Evolutionary conservation across 169 alveolate genomes (phyloP).

Genomic region (Plasmodium relictum): DNA sequence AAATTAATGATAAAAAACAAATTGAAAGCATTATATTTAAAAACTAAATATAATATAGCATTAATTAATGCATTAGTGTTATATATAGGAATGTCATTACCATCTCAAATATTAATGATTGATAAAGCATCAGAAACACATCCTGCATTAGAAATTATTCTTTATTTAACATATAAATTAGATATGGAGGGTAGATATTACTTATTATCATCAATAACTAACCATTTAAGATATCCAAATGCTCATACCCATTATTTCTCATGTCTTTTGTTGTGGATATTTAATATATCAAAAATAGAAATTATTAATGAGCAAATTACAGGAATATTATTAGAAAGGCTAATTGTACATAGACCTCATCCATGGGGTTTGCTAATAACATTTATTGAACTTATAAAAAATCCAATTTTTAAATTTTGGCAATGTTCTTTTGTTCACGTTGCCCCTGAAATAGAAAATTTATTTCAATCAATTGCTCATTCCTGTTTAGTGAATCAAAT

Average conservation of each 20-base stretch:
- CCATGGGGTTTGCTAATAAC: conserved; percentile 99
- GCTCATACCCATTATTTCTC: conserved; percentile 95
- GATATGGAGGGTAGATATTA: conserved; percentile 92
- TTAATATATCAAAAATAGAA: conserved; percentile 90
- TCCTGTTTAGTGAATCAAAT: conserved; percentile 75
- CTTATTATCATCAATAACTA: conserved; percentile 93
- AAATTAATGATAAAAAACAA: conserved; percentile 78
- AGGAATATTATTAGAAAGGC: conserved; percentile 94
- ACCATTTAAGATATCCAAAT: conserved; percentile 97
- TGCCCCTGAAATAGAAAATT: conserved; percentile 83
- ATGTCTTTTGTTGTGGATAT: conserved; percentile 90
- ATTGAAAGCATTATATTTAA: conserved; percentile 78
- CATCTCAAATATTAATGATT: conserved; percentile 46
- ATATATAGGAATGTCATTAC: conserved; percentile 82
- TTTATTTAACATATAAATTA: conserved; percentile 84
- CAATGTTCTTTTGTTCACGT: conserved; percentile 81
- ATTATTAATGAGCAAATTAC: conserved; percentile 93
- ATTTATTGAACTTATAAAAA: conserved; percentile 94
- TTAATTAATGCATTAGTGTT: conserved; percentile 88
- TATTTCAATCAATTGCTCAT: conserved; percentile 83
- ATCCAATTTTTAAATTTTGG: conserved; percentile 90
- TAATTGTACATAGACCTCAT: conserved; percentile 94
- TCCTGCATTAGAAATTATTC: conserved; percentile 85
- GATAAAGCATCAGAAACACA: conserved; percentile 52
- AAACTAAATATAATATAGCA: conserved; percentile 84